Percentiles rank a stretch among this genome's conserved stretches.
These are phyloP conservation scores for Theileria sp. DNA, from an alignment of 169 alveolate species.

Conservation along the genomic window DNA sequence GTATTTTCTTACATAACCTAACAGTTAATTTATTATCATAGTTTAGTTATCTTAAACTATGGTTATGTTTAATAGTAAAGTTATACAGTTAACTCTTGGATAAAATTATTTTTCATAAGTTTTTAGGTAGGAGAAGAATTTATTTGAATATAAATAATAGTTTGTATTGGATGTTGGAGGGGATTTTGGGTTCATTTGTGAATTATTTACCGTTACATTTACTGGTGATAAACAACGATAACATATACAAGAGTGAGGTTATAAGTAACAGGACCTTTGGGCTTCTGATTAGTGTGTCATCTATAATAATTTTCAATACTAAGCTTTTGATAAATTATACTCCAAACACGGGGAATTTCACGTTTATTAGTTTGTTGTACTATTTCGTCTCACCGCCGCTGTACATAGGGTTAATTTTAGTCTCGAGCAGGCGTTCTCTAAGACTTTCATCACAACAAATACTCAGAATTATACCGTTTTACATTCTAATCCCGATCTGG, in stretches of 20 bases:
- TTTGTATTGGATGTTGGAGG: conserved; percentile 46
- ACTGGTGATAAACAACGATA: conserved; percentile 19
- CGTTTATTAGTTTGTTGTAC: conserved; percentile 43
- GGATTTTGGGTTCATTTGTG: conserved; percentile 22
- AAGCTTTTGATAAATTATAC: conserved; percentile 67
- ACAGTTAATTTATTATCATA: background rate
- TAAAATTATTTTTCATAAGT: background rate
- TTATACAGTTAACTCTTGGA: background rate
- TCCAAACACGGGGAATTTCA: conserved; percentile 60
- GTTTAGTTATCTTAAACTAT: background rate
- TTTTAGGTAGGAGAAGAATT: conserved; percentile 30
- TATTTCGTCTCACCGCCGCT: conserved; percentile 64
- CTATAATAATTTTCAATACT: conserved; percentile 67
- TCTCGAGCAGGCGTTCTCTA: conserved; percentile 60
- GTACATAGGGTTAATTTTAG: conserved; percentile 46
- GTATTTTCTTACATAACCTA: too few relatives aligned
- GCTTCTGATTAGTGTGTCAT: conserved; percentile 58
- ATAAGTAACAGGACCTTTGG: conserved; percentile 69
- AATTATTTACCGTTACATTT: conserved; percentile 37
- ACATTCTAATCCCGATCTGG: conserved; percentile 69
- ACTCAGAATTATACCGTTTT: conserved; percentile 64
- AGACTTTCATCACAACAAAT: conserved; percentile 64
- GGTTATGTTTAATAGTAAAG: background rate
- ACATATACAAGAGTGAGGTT: conserved; percentile 30
- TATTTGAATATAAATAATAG: conserved; percentile 30